These are phyloP conservation scores for Suillus subalutaceus DNA, from an alignment of 768 basidiomycete genomes.

Conservation along the genomic window DNA sequence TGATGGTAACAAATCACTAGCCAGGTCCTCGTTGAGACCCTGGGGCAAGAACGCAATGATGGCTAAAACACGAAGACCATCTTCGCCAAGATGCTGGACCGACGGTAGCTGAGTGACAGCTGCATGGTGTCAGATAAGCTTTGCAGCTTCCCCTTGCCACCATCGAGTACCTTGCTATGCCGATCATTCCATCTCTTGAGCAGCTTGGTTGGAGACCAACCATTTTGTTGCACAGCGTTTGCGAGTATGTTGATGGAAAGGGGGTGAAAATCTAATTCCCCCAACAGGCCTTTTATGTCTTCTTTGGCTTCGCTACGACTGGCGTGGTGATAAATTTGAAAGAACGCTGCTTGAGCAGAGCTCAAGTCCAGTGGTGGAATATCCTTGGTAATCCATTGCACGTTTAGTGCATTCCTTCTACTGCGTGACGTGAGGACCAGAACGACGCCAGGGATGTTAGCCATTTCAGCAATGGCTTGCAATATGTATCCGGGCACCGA, in stretches of 20 bases:
- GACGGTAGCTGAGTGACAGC: conserved; percentile 7
- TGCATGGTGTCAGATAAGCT: neutral
- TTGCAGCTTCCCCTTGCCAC: neutral
- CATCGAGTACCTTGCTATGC: neutral
- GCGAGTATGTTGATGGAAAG: conserved; percentile 3
- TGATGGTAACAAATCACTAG: neutral
- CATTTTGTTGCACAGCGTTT: conserved; percentile 1
- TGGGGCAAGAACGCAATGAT: conserved; percentile 8
- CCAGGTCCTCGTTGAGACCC: neutral
- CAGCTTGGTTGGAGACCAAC: neutral
- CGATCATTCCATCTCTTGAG: neutral
- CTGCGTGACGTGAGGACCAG: conserved; percentile 3
- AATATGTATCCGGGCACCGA: neutral
- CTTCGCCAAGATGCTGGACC: neutral
- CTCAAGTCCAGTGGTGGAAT: neutral
- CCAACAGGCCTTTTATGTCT: neutral
- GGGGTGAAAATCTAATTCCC: neutral
- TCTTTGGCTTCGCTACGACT: neutral
- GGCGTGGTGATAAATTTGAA: neutral
- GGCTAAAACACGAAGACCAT: neutral
- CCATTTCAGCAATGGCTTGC: neutral
- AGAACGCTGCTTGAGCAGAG: neutral
- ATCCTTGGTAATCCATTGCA: neutral
- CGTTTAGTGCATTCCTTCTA: neutral
- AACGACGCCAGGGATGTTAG: neutral